Evolutionary conservation across 805 yeast genomes (phyloP).

Genomic region (Candida broadrunensis): DNA sequence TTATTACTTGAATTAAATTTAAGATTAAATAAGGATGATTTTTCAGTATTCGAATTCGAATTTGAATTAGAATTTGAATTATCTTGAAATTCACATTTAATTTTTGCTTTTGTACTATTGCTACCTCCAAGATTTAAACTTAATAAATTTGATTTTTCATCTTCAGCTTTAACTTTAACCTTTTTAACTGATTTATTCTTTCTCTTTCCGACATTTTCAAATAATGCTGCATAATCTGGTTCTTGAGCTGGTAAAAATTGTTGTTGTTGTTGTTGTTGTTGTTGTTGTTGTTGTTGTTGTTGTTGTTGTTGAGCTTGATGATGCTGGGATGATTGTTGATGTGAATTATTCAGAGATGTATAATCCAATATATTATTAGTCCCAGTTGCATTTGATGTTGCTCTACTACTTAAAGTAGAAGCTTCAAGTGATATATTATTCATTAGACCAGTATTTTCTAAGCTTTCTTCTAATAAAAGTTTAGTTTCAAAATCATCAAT

Average conservation of each 20-base stretch:
- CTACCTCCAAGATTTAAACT: background rate
- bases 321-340: background rate
- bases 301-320: constrained; percentile 1
- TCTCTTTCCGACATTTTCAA: constrained; percentile 42
- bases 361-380: constrained; percentile 5
- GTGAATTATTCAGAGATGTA: constrained; percentile 7
- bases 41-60: constrained; percentile 12
- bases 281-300: background rate
- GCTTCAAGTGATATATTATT: constrained; percentile 8
- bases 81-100: background rate
- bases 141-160: background rate
- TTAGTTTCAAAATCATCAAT: constrained; percentile 7
- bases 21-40: constrained; percentile 10
- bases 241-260: constrained; percentile 10
- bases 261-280: background rate
- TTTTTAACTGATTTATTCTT: constrained; percentile 16
- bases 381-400: constrained; percentile 20
- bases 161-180: constrained; percentile 18
- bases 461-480: constrained; percentile 5
- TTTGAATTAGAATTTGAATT: constrained; percentile 1
- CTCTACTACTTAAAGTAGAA: constrained; percentile 12
- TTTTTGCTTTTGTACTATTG: background rate
- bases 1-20: constrained; percentile 1
- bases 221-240: constrained; percentile 44
- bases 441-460: background rate